Conservation (phyloP, 352 stramenopile species). For the Phytophthora vignae region DNA sequence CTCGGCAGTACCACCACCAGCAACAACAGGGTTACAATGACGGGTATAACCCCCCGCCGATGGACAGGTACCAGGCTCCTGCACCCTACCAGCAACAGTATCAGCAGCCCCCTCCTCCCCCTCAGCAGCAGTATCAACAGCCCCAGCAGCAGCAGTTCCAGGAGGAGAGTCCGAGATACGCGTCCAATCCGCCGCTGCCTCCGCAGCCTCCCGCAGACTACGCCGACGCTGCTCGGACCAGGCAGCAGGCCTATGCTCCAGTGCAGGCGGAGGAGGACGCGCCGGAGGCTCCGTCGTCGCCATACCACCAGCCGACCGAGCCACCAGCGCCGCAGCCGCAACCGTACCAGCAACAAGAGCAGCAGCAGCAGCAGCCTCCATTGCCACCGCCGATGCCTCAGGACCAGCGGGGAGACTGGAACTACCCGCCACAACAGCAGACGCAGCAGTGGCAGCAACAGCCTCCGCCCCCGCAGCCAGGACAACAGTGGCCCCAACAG, state of each 20-base stretch:
- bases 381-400: slow-evolving; percentile 17
- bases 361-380: slow-evolving; percentile 24
- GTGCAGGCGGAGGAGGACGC: slow-evolving; percentile 23
- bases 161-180: slow-evolving; percentile 27
- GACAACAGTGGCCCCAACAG: slow-evolving; percentile 6
- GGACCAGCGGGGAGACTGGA: slow-evolving; percentile 21
- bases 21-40: slow-evolving; percentile 14
- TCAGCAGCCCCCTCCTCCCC: neutral
- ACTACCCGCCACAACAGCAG: slow-evolving; percentile 15
- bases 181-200: slow-evolving; percentile 23
- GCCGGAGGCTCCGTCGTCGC: slow-evolving; percentile 1
- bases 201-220: slow-evolving; percentile 32
- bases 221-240: slow-evolving; percentile 41
- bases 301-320: slow-evolving; percentile 24
- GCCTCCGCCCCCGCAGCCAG: slow-evolving; percentile 3
- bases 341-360: slow-evolving; percentile 6
- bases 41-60: slow-evolving; percentile 19
- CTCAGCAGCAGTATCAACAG: slow-evolving; percentile 22
- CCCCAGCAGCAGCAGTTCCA: slow-evolving; percentile 25
- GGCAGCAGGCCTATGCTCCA: slow-evolving; percentile 52
- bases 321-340: slow-evolving; percentile 10
- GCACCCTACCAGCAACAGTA: slow-evolving; percentile 26
- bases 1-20: neutral
- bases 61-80: slow-evolving; percentile 26
- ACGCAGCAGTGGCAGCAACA: slow-evolving; percentile 22